These are phyloP conservation scores for Prunus padus DNA, from an alignment of 306 rosid species.

Conservation along the genomic window DNA sequence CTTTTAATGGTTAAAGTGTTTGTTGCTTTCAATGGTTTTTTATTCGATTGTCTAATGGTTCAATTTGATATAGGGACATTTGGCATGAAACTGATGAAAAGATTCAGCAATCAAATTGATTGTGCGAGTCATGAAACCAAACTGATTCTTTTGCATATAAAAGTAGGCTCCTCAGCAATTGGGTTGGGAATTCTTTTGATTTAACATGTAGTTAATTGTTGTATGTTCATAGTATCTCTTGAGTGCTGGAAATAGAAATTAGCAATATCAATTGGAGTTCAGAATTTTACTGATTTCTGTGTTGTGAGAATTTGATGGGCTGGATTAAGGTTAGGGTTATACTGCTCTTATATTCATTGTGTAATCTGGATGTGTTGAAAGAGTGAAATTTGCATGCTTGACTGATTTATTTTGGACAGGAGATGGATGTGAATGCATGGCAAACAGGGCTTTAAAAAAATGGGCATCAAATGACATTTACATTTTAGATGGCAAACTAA, in stretches of 20 bases:
- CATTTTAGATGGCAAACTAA: too few relatives aligned
- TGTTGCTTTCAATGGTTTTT: too few relatives aligned
- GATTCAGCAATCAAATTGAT: slow-evolving; percentile 7
- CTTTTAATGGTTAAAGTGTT: too few relatives aligned
- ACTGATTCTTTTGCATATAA: slow-evolving; percentile 24
- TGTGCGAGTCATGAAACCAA: neutral
- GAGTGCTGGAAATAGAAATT: slow-evolving; percentile 6
- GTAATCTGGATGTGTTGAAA: neutral
- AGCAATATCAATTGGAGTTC: neutral
- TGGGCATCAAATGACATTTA: too few relatives aligned
- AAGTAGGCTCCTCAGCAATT: slow-evolving; percentile 25
- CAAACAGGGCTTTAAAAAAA: too few relatives aligned
- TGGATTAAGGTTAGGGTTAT: too few relatives aligned
- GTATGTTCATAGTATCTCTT: slow-evolving; percentile 26
- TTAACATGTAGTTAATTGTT: slow-evolving; percentile 17
- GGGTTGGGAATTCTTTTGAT: slow-evolving; percentile 20
- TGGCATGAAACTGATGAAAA: slow-evolving; percentile 13
- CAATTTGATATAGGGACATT: too few relatives aligned
- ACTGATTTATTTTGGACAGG: too few relatives aligned
- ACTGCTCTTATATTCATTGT: too few relatives aligned
- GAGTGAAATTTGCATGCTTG: neutral
- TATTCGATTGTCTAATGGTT: too few relatives aligned
- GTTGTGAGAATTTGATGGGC: too few relatives aligned
- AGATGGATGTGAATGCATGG: too few relatives aligned
- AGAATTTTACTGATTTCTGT: neutral